These are phyloP conservation scores for Fagopyrum tataricum DNA, from an alignment of 148 eudicot species.

Conservation along the genomic window DNA sequence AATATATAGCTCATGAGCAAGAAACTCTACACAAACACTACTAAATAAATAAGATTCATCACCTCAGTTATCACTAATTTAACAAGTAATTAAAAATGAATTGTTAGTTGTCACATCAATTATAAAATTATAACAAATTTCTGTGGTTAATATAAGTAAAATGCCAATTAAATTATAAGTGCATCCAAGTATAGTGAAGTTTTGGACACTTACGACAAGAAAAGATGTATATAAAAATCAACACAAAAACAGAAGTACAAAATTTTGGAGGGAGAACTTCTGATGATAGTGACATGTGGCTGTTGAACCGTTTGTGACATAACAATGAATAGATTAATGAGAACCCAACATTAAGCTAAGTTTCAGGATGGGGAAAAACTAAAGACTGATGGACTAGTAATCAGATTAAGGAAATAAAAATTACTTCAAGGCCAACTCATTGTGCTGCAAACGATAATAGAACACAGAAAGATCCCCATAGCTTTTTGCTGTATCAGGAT, in stretches of 20 bases:
- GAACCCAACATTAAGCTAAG: neutral
- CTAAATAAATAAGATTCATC: neutral
- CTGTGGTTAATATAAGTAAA: no score
- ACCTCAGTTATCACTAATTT: neutral
- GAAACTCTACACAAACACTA: neutral
- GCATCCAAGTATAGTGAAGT: no score
- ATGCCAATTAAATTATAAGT: no score
- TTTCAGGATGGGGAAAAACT: neutral
- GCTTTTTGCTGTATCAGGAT: conserved; percentile 98
- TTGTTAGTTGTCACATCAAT: no score
- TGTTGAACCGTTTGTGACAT: neutral
- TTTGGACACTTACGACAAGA: no score
- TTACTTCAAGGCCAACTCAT: conserved; percentile 91
- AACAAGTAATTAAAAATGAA: neutral
- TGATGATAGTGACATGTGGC: no score
- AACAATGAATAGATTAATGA: neutral
- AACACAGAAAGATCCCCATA: conserved; percentile 99
- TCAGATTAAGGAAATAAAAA: conserved; percentile 6
- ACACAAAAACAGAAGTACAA: no score
- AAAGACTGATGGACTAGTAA: neutral
- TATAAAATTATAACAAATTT: no score
- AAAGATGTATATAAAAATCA: no score
- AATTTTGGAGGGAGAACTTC: no score
- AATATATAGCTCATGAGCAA: conserved; percentile 1
- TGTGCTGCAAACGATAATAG: conserved; percentile 96